Conservation (phyloP, 75 land plant genomes). For the Selaginella tamariscina region DNA sequence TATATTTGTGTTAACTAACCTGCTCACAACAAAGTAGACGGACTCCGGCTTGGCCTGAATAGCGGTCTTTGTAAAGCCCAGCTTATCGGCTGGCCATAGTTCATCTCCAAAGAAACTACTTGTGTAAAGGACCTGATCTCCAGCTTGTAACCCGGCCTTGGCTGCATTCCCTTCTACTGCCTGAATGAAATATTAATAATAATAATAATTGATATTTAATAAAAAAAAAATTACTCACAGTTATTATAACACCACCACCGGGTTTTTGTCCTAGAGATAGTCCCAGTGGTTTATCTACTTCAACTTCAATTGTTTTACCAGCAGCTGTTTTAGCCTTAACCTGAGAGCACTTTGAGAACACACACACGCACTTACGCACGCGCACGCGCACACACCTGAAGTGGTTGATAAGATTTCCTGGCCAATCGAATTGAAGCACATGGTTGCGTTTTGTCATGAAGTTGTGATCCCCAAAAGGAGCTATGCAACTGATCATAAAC, state of each 20-base stretch:
- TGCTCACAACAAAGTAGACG: conserved; percentile 89
- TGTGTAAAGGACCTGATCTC: conserved; percentile 95
- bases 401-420: neutral
- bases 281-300: conserved; percentile 95
- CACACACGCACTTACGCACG: neutral
- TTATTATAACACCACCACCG: conserved; percentile 87
- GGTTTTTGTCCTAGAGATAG: conserved; percentile 75
- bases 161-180: conserved; percentile 91
- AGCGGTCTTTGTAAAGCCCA: conserved; percentile 95
- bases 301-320: conserved; percentile 69
- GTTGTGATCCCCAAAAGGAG: no score
- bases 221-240: conserved; percentile 30
- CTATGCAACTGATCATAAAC: no score
- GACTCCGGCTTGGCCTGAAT: conserved; percentile 96
- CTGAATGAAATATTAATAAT: conserved; percentile 20
- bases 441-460: no score
- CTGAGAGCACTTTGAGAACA: conserved; percentile 14
- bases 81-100: conserved; percentile 97
- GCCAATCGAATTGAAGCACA: conserved; percentile 3
- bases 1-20: conserved; percentile 24
- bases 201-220: neutral
- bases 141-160: conserved; percentile 74
- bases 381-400: neutral
- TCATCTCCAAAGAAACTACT: conserved; percentile 99
- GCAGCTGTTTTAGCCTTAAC: conserved; percentile 72